Percentiles rank a stretch among this genome's conserved stretches.
Conservation (phyloP, 495 filamentous ascomycete species). For the Penicillium daleae region DNA sequence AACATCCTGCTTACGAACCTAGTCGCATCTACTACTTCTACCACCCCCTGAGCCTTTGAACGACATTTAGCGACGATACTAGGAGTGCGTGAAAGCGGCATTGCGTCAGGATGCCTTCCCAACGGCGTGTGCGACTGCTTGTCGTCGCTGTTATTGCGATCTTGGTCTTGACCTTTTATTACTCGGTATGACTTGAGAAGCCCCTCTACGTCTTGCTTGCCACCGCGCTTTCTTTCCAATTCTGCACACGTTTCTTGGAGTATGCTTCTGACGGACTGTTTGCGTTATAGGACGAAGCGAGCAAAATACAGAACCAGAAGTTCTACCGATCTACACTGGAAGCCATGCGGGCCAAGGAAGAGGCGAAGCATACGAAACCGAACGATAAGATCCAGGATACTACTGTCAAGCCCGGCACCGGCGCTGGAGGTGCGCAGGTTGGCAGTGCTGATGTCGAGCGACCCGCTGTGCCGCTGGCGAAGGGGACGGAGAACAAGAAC, state of each 20-base stretch:
- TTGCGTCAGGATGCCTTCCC: constrained; percentile 65
- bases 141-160: constrained; percentile 59
- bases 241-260: not conserved
- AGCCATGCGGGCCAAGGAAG: constrained; percentile 48
- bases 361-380: constrained; percentile 35
- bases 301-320: constrained; percentile 49
- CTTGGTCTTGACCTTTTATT: constrained; percentile 64
- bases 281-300: constrained; percentile 42
- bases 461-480: constrained; percentile 46
- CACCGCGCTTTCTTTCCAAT: not conserved
- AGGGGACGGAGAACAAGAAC: constrained; percentile 32
- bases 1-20: too few species aligned
- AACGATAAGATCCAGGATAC: constrained; percentile 37
- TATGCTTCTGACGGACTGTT: not conserved
- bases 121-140: constrained; percentile 65
- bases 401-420: constrained; percentile 35
- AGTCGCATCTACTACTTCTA: too few species aligned
- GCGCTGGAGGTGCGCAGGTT: constrained; percentile 35
- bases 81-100: not conserved
- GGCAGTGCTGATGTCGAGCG: constrained; percentile 57
- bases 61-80: not conserved
- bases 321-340: constrained; percentile 55
- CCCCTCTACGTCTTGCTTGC: not conserved
- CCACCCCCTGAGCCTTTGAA: not conserved
- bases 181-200: constrained; percentile 49